Base-by-base conservation (phyloP, 257 asterid species). In the Nicotiana knightiana region DNA sequence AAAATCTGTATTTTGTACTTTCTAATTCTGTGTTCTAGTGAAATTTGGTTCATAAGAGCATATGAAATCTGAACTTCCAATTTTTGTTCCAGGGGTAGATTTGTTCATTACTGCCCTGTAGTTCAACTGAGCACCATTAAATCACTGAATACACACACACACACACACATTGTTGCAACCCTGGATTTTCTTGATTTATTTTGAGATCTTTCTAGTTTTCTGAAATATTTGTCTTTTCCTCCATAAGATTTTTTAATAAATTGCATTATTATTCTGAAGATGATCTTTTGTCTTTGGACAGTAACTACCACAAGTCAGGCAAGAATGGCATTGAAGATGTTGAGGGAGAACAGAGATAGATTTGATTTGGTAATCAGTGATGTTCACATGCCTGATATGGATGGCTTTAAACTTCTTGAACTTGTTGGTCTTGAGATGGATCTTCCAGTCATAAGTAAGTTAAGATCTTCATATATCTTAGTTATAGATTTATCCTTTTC, bases 321-420 rank as follows among this genome's bases (percentile, higher is more conserved):
- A 9, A 88, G 86, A 77, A 77, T 77, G 73, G 98, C 98, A 15
- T 82, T 93, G 92, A 83, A 84, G 84, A 89, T 93, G 93, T 79
- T 95, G 82, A 91, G 97, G 88, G 97, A 89, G 77, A 89, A 92
- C 84, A 89, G 82, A 78, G 91, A 91, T 82, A 82, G 93, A 76
- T 94, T 92, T 73, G 97, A 94, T 86, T 86, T 94, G 83, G 94
- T 93, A 48, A 93, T 94, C 76, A 92, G 97, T 48, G 97, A 94
- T 82, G 98, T 94, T 66, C 92, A 92, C 81, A 94, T 94, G 98
- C 98, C 98, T 18, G 97, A 94, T 84, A 93, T 94, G 94, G 98
- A 94, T 84, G 98, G 98, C 61, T 94, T 94, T 79, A 90, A 89
- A 89, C 97, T 94, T 85, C 91, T 93, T 28, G 98, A 94, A 86